Percentiles rank a stretch among this genome's conserved stretches.
phyloP scores from a whole-genome alignment of 371 early-diverging fungal genomes.

The Quaeritorhiza haematococci region DNA sequence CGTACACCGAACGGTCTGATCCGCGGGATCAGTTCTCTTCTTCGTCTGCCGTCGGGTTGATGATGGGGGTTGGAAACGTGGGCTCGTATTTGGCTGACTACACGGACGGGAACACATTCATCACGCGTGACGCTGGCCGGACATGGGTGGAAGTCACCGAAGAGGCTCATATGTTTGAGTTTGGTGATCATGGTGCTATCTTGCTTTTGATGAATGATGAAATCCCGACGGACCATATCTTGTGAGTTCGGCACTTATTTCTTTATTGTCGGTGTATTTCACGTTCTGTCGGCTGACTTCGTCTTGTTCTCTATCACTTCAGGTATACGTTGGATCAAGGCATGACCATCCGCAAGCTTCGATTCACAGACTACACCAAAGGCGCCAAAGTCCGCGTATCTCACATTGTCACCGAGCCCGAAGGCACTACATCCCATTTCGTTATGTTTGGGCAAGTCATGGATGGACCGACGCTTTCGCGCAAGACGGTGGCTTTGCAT shows the following conservation, averaged over 20 bases:
- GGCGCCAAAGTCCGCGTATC: slow-evolving; percentile 32
- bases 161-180: slow-evolving; percentile 42
- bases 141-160: slow-evolving; percentile 41
- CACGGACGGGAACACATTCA: slow-evolving; percentile 37
- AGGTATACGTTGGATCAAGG: slow-evolving; percentile 36
- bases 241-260: not conserved
- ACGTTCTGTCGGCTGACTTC: no score
- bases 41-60: slow-evolving; percentile 35
- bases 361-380: slow-evolving; percentile 6
- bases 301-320: no score
- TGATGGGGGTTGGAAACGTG: slow-evolving; percentile 51
- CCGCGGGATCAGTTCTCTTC: slow-evolving; percentile 36
- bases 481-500: slow-evolving; percentile 20
- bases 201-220: slow-evolving; percentile 40
- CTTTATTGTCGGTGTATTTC: not conserved
- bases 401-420: slow-evolving; percentile 39
- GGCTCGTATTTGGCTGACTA: slow-evolving; percentile 27
- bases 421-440: slow-evolving; percentile 32
- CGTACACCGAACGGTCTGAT: slow-evolving; percentile 44
- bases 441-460: slow-evolving; percentile 32
- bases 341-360: slow-evolving; percentile 9
- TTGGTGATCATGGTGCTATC: slow-evolving; percentile 49
- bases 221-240: slow-evolving; percentile 24
- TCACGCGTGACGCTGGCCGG: slow-evolving; percentile 42
- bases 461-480: slow-evolving; percentile 10